Base-by-base conservation (phyloP, 1,139 yeast genomes). In the Hansenula lynferdii region DNA sequence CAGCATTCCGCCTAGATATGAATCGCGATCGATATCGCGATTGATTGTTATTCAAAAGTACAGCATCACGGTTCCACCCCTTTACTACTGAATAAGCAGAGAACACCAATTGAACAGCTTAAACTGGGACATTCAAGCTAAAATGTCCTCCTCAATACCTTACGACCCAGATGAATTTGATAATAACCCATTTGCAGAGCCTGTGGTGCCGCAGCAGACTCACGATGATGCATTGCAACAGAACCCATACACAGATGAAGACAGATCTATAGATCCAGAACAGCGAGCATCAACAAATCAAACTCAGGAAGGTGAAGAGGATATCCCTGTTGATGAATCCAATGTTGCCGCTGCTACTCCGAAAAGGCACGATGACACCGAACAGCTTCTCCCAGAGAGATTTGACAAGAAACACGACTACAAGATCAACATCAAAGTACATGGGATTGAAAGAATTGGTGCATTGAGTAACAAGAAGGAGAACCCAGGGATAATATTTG, bases 91-190 rank as follows among this genome's bases (percentile, higher is more conserved):
- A n/a, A n/a, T n/a, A n/a, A n/a, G n/a, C n/a, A n/a, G n/a, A n/a
- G n/a, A n/a, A n/a, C n/a, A n/a, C 5, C 35, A 18, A 18, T 11
- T 23, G 27, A 28, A 20, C 17, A 14, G 12, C 18, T 18, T 17
- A 14, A 17, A 23, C 8, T 14, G 10, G 26, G 8, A 9, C 15
- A 15, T 4, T 10, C 14, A 8, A 4, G 3, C 2, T 17, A 18
- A 21, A 28, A 76, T 76, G 81, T 58, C 79, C 2, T 69, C 79
- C 10, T 67, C 77, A 0, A 65, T 74, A 27, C 76, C 84, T 5
- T 79, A 77, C 49, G 79, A 76, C 47, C 82, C 84, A 3, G 84
- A 79, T 44, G 85, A 78, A 44, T 77, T 77, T 45, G 78, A 79
- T 49, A 80, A 80, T 61, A 80, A 78, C 52, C 86, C 85, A 4